Evolutionary conservation across 2,329 filamentous ascomycete genomes (phyloP), one percentile per base, ranked within the genome.

Genomic region (Bipolaris victoriae): DNA sequence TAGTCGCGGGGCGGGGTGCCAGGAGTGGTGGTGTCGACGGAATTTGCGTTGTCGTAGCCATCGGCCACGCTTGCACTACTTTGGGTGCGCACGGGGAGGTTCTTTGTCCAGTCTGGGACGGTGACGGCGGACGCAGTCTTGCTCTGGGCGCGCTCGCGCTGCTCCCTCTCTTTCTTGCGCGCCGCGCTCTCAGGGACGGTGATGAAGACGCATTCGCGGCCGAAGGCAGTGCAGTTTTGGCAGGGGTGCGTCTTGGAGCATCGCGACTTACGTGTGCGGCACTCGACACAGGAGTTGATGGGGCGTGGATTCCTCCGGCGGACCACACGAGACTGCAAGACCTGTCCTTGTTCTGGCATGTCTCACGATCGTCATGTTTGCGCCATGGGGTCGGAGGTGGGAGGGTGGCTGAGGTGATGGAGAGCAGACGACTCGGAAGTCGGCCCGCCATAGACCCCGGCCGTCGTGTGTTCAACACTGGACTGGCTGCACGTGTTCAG

Each of bases 181-280:
- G 71, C 71, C 36, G 72, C 74, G 51, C 69, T 72, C 65, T 76
- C 74, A 49, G 74, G 72, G 13, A 76, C 72, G 20, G 72, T 76
- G 57, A 76, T 76, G 62, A 76, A 76, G 60, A 76, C 60, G 52
- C 74, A 76, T 56, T 76, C 73, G 60, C 74, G 61, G 31, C 74
- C 74, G 62, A 76, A 76, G 18, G 74, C 74, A 7, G 72, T 75
- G 66, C 74, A 76, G 55, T 76, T 76, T 58, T 76, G 73, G 59
- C 74, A 76, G 39, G 74, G 74, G 43, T 76, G 72, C 36, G 74
- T 76, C 59, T 76, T 76, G n/a, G 70, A 74, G 60, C 74, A 76
- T 56, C 73, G 67, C 56, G 69, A 73, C 58, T 76, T 76, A 33
- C 74, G 70, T 37, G 73, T 75, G 54, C 74, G 72, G 58, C 74